Base-by-base conservation (phyloP, 2,329 filamentous ascomycete genomes). In the Apiospora aurea region DNA sequence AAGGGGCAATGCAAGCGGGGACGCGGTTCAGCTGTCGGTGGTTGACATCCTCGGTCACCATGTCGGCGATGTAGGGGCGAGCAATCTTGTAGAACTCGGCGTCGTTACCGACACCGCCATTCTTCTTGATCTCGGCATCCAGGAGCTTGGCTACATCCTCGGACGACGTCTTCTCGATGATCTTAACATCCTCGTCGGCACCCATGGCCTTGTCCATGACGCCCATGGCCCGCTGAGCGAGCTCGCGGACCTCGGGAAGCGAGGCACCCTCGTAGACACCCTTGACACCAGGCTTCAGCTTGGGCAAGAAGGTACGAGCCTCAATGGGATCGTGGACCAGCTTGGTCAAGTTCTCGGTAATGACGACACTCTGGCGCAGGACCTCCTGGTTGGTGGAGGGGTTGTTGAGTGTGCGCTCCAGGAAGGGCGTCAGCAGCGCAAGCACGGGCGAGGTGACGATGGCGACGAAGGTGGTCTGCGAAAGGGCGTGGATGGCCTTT, bases 401-500 rank as follows among this genome's bases (percentile, higher is more conserved):
- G 73, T 92, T 96, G 86, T 98, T 98, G 74, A 99, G 89, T 24
- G 95, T 94, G 77, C 96, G 93, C 85, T 98, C 96, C 41, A 99
- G 90, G 76, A 98, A 92, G 66, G 96, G 96, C 1, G 96, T 99
- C 71, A 99, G 89, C 71, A 99, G 91, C 24, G 96, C 96, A 72
- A 99, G 90, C 6, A 98, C 96, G 13, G 96, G 96, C 11, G 96
- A 98, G 16, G 95, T 98, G 77, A 99, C 96, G 75, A 97, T 89
- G 71, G 96, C 95, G 70, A 99, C 96, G 77, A 99, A 99, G n/a
- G 96, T 99, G 14, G 96, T 99, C 85, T 97, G 94, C 4, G 95
- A 98, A 66, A 99, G 88, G 66, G 95, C 96, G 80, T 98, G 96
- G 75, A 99, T 98, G 44, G 96, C 95, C 86, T 98, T 98, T 81